Evolutionary conservation across 257 asterid species (phyloP), one percentile per base, ranked within the genome.

Genomic region (Scutellaria barbata): DNA sequence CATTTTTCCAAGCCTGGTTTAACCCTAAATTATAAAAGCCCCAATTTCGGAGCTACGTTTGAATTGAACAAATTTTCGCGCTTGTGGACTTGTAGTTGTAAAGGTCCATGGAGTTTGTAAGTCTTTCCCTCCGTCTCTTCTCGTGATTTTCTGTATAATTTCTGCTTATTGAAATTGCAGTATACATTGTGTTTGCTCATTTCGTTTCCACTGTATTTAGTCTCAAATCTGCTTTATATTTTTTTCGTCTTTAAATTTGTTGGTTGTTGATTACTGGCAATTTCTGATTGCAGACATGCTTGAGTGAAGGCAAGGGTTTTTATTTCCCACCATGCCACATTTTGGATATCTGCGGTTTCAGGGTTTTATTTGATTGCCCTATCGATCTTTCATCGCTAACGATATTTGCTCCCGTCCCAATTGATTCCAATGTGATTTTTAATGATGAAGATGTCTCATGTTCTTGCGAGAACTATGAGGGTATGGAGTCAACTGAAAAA

Each of bases 261-360:
- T 30, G 35, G 35, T 30, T 46, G 52, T 72, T 62, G 61, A 69
- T 57, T 63, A 57, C 25, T 53, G 66, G 42, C 16, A 54, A 43
- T 72, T 66, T 67, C 70, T 55, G 51, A 63, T 63, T 85, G 87
- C 92, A 90, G 97, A 87, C 90, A 41, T 92, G 97, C 81, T 85
- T 92, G 81, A 92, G 89, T 51, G 85, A 85, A 73, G 98, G 97
- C 71, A 80, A 71, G 63, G 96, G 95, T 12, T 88, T 71, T 52
- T 77, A 90, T 73, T 90, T 87, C 81, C 98, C 98, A 9, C 91
- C 98, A 51, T 90, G 92, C 85, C 90, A 85, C 82, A 78, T 90
- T 65, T 63, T 90, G 74, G 86, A 87, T 50, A 71, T 92, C 11
- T 76, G 80, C 14, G 98, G 95, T 59, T 84, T 88, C 53, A 77